A percentile compares a stretch with the other conserved stretches of the same genome.
Conservation (phyloP, 2,329 filamentous ascomycete species). For the Fusarium redolens region DNA sequence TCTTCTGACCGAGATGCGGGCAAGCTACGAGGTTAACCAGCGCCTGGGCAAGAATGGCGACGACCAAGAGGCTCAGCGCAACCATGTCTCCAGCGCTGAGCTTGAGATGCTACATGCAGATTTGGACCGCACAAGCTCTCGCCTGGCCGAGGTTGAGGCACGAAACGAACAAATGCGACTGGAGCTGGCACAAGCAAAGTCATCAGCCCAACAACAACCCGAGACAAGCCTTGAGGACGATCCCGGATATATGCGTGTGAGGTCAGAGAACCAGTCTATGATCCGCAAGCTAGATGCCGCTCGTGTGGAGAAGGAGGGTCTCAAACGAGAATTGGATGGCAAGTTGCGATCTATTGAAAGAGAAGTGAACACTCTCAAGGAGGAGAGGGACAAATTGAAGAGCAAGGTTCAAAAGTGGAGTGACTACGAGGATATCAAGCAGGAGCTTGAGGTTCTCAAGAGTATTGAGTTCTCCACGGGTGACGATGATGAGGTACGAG, state of each 20-base stretch:
- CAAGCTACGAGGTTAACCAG: conserved; percentile 96
- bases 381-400: conserved; percentile 84
- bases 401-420: conserved; percentile 87
- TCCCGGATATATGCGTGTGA: conserved; percentile 85
- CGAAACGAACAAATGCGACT: conserved; percentile 93
- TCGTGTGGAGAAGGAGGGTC: conserved; percentile 84
- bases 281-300: conserved; percentile 87
- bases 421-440: conserved; percentile 96
- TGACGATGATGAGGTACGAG: conserved; percentile 76
- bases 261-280: conserved; percentile 92
- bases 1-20: conserved; percentile 92
- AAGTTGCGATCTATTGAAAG: conserved; percentile 84
- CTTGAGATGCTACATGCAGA: conserved; percentile 94
- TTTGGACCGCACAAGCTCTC: conserved; percentile 85
- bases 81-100: conserved; percentile 84
- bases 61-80: conserved; percentile 65
- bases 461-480: conserved; percentile 97
- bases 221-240: conserved; percentile 83
- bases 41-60: conserved; percentile 81
- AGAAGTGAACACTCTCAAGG: conserved; percentile 77
- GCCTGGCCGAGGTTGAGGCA: conserved; percentile 90
- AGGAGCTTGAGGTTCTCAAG: conserved; percentile 95
- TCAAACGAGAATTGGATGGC: conserved; percentile 80
- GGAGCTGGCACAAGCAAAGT: conserved; percentile 90
- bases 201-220: conserved; percentile 69